phyloP scores from a whole-genome alignment of 129 eudicot genomes.

The Glebionis coronaria region DNA sequence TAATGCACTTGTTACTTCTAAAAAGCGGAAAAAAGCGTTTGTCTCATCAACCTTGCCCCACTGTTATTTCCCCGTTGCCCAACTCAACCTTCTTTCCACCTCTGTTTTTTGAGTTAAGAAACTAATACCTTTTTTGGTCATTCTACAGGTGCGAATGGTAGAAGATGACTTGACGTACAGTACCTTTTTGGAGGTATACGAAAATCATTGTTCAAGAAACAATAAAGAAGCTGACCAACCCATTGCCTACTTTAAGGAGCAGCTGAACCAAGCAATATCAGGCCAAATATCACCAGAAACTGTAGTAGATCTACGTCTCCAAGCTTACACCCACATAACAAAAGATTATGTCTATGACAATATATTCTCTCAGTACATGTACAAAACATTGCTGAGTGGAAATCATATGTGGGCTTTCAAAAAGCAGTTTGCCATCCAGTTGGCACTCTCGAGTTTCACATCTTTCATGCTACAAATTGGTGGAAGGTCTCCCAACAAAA shows the following conservation, averaged over 20 bases:
- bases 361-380: constrained; percentile 95
- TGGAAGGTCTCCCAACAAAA: constrained; percentile 96
- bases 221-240: constrained; percentile 93
- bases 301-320: constrained; percentile 92
- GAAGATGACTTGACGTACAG: constrained; percentile 97
- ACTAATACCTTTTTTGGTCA: constrained; percentile 19
- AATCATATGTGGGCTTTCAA: constrained; percentile 98
- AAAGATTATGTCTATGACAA: constrained; percentile 66
- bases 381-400: constrained; percentile 77
- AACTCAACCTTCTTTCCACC: neutral
- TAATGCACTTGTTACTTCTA: no score
- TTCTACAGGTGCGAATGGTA: constrained; percentile 86
- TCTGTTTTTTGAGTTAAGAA: constrained; percentile 3
- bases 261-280: constrained; percentile 89
- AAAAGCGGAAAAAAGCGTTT: no score
- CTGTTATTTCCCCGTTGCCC: no score
- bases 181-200: constrained; percentile 97
- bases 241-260: constrained; percentile 88
- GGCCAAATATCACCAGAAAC: constrained; percentile 95
- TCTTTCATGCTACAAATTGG: constrained; percentile 96
- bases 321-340: constrained; percentile 84
- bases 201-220: constrained; percentile 95
- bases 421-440: constrained; percentile 93
- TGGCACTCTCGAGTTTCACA: constrained; percentile 93
- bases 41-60: no score